These are phyloP conservation scores for Peronospora farinosa DNA, from an alignment of 352 stramenopile species.

Conservation along the genomic window DNA sequence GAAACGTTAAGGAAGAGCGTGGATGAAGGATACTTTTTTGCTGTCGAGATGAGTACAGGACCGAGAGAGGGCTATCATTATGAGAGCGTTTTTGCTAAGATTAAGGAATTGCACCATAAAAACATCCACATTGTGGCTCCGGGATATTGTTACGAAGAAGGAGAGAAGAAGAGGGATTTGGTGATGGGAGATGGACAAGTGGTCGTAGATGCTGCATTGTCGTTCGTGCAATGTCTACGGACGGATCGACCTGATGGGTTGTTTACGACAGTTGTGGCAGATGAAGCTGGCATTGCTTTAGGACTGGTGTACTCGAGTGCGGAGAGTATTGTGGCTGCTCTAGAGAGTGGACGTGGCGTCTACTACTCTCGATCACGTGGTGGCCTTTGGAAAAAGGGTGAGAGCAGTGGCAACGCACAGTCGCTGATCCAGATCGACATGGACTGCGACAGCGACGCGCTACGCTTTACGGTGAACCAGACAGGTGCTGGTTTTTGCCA, in stretches of 20 bases:
- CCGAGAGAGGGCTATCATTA: slow-evolving; percentile 3
- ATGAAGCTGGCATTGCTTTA: slow-evolving; percentile 79
- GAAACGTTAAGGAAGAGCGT: slow-evolving; percentile 35
- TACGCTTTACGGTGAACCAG: slow-evolving; percentile 92
- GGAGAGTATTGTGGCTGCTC: slow-evolving; percentile 86
- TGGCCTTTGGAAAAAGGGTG: slow-evolving; percentile 92
- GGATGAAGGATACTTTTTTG: slow-evolving; percentile 50
- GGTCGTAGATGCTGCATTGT: slow-evolving; percentile 31
- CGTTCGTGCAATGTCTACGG: slow-evolving; percentile 76
- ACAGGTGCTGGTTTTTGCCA: slow-evolving; percentile 69
- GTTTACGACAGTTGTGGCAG: slow-evolving; percentile 92
- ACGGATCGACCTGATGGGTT: slow-evolving; percentile 89
- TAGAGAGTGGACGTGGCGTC: slow-evolving; percentile 86
- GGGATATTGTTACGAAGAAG: slow-evolving; percentile 26
- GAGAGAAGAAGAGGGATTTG: slow-evolving; percentile 15
- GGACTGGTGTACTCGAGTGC: slow-evolving; percentile 93
- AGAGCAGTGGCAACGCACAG: slow-evolving; percentile 92
- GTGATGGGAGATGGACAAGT: slow-evolving; percentile 14
- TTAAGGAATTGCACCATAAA: slow-evolving; percentile 56
- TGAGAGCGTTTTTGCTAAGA: slow-evolving; percentile 32
- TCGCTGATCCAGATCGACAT: slow-evolving; percentile 89
- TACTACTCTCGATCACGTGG: slow-evolving; percentile 93
- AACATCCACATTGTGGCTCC: slow-evolving; percentile 48
- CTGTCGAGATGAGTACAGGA: slow-evolving; percentile 35
- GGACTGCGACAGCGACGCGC: slow-evolving; percentile 93